Conservation (phyloP, 1,284 basidiomycete genomes). For the Thecaphora thlaspeos region DNA sequence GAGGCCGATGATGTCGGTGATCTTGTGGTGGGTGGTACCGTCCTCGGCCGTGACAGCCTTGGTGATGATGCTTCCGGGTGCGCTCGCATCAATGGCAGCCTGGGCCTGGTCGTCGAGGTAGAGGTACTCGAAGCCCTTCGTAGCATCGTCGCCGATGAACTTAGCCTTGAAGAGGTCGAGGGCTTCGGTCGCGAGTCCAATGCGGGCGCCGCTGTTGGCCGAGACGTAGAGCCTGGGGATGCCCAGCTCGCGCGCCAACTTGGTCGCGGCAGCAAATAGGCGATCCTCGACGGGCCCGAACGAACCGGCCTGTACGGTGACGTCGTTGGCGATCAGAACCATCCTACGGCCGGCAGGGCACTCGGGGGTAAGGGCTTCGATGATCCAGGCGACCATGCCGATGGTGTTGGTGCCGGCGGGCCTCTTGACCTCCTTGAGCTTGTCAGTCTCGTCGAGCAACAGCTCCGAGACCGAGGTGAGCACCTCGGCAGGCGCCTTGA, state of each 20-base stretch:
- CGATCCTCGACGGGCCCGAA: constrained; percentile 95
- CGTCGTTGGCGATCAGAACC: constrained; percentile 94
- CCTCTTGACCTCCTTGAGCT: constrained; percentile 83
- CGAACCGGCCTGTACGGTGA: constrained; percentile 97
- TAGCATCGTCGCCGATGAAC: constrained; percentile 80
- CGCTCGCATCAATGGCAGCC: constrained; percentile 64
- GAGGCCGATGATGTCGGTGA: constrained; percentile 92
- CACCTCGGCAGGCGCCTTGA: constrained; percentile 39
- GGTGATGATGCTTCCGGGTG: constrained; percentile 72
- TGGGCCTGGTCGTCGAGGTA: constrained; percentile 67
- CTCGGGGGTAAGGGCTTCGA: constrained; percentile 89
- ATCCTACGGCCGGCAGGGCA: constrained; percentile 83
- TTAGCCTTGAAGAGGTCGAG: constrained; percentile 85
- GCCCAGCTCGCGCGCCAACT: constrained; percentile 84
- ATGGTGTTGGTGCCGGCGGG: constrained; percentile 89
- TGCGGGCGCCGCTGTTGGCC: constrained; percentile 95
- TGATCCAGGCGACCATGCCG: constrained; percentile 99
- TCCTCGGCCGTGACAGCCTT: constrained; percentile 75
- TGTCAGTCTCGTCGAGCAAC: constrained; percentile 79
- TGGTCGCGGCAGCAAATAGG: constrained; percentile 92
- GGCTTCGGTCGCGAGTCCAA: constrained; percentile 91
- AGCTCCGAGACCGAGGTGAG: constrained; percentile 63
- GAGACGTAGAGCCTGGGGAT: constrained; percentile 95
- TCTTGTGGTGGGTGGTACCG: constrained; percentile 85
- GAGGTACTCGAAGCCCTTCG: constrained; percentile 94